Evolutionary conservation across 148 eudicot genomes (phyloP).

Genomic region (Chenopodium berlandieri): DNA sequence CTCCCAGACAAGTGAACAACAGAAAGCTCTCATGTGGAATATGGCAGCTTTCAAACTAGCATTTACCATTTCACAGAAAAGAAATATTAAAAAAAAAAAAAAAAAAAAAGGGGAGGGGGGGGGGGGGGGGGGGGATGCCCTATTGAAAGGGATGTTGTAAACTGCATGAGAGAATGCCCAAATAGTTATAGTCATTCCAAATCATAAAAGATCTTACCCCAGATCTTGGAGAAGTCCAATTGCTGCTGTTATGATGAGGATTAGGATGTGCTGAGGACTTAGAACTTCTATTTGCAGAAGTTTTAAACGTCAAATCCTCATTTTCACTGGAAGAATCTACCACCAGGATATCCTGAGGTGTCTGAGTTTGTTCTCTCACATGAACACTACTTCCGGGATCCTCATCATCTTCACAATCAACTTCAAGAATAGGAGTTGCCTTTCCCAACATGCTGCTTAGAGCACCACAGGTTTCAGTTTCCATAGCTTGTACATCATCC

Average conservation of each 20-base stretch:
- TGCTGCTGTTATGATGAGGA: constrained; percentile 17
- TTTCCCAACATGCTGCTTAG: constrained; percentile 58
- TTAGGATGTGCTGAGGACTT: constrained; percentile 29
- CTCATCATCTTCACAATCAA: constrained; percentile 23
- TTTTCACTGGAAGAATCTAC: constrained; percentile 72
- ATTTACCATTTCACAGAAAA: neutral
- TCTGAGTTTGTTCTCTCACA: constrained; percentile 41
- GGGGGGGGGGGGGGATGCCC: neutral
- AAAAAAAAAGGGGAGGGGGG: no score
- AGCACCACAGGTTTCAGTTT: constrained; percentile 80
- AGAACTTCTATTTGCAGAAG: constrained; percentile 21
- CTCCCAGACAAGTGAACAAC: neutral
- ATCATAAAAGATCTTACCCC: constrained; percentile 33
- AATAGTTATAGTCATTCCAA: neutral
- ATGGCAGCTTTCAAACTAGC: neutral
- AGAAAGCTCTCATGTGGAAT: neutral
- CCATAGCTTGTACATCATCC: constrained; percentile 95
- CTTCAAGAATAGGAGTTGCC: constrained; percentile 34
- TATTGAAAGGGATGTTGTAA: neutral
- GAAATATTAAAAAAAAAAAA: neutral
- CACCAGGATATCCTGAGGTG: constrained; percentile 35
- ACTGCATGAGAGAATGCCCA: neutral
- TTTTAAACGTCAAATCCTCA: constrained; percentile 43
- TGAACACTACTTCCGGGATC: constrained; percentile 30
- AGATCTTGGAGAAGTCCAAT: constrained; percentile 27